Base-by-base conservation (phyloP, 2,329 filamentous ascomycete species). In the Fusarium proliferatum region DNA sequence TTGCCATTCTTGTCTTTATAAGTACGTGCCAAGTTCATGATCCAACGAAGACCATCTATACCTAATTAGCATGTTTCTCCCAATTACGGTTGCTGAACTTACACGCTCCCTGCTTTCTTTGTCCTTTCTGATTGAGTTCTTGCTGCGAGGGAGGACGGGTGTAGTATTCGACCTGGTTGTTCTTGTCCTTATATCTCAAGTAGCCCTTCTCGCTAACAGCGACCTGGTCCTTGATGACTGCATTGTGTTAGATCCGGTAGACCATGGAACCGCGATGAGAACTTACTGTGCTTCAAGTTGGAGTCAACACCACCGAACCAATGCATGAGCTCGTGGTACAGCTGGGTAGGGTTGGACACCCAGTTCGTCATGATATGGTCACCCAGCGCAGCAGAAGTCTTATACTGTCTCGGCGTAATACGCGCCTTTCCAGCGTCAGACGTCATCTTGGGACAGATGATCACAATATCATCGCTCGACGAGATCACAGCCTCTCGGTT, bases 261-360 rank as follows among this genome's bases (percentile, higher is more conserved):
- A 16, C 12, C 5, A 2, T n/a, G 12, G 36, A 21, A 19, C 7
- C 7, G 9, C 21, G 11, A 5, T 6, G 17, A 9, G 38, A 15
- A 61, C 58, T 34, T 5, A 62, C 60, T 43, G 41, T 66, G 64
- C 12, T 58, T 43, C 2, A 58, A 11, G 10, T 38, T 28, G 4
- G 9, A 0, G 6, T n/a, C 33, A 3, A 67, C 64, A 15, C 64
- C 64, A 0, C 64, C 64, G 9, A 67, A 67, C 64, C 64, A 67
- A 26, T 67, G 64, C 9, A 41, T 38, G 8, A 67, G 61, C 61
- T 67, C 64, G 9, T 67, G 64, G 21, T 55, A 67, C 4, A 67
- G 30, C 36, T 67, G 64, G 0, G 64, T 66, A 1, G 45, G 43
- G 38, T 66, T 66, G 0, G 64, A 67, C 1, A 67, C 61, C 43